Evolutionary conservation across 306 rosid genomes (phyloP).

Genomic region (Luffa acutangula): DNA sequence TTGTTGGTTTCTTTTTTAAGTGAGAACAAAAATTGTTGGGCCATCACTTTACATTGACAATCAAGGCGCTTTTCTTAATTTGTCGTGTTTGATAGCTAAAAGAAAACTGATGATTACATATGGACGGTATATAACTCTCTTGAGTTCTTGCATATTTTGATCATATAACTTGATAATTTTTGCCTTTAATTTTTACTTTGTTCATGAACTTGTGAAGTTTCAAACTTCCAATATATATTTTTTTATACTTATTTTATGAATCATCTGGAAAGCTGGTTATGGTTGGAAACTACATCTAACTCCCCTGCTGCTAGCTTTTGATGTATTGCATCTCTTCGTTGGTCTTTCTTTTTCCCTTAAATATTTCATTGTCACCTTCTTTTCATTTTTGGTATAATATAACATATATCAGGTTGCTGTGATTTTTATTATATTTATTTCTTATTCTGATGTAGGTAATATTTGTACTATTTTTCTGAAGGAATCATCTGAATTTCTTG

Average conservation of each 20-base stretch:
- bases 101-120: background rate
- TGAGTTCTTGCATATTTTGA: background rate
- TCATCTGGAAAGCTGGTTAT: background rate
- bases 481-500: background rate
- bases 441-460: background rate
- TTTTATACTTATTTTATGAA: background rate
- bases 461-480: background rate
- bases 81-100: background rate
- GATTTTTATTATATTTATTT: background rate
- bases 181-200: background rate
- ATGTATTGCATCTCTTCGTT: background rate
- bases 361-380: background rate
- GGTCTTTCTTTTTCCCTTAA: background rate
- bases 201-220: background rate
- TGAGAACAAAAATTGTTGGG: background rate
- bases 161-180: background rate
- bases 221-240: background rate
- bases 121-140: background rate
- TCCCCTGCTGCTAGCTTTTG: background rate
- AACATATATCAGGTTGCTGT: background rate
- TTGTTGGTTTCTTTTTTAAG: background rate
- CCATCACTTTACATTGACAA: slow-evolving; percentile 1
- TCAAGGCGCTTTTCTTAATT: background rate
- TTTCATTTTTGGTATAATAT: background rate
- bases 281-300: background rate